These are phyloP conservation scores for Ilyonectria mors-panacis DNA, from an alignment of 2,329 filamentous ascomycete species.

Conservation along the genomic window DNA sequence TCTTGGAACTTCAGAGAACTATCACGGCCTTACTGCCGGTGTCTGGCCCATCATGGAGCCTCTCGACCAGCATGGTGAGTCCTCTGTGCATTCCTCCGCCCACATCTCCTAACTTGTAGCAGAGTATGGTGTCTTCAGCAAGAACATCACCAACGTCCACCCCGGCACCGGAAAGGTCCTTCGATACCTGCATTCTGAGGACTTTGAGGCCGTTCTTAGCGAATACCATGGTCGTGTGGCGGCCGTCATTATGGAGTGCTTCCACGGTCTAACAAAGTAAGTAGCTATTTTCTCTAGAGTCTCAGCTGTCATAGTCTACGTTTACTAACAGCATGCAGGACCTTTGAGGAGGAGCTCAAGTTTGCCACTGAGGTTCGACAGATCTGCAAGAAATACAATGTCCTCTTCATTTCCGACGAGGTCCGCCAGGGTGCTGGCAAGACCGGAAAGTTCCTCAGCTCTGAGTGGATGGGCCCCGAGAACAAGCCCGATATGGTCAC, in stretches of 20 bases:
- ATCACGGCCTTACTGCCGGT: conserved; percentile 33
- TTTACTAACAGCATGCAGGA: conserved; percentile 1
- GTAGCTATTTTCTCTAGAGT: not conserved
- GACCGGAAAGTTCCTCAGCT: conserved; percentile 43
- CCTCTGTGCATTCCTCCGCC: not conserved
- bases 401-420: conserved; percentile 45
- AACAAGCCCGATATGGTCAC: conserved; percentile 42
- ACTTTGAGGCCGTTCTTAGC: conserved; percentile 27
- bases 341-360: conserved; percentile 29
- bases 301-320: too few relatives aligned
- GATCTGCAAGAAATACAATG: conserved; percentile 35
- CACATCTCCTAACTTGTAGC: not conserved
- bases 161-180: conserved; percentile 31
- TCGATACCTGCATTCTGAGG: conserved; percentile 27
- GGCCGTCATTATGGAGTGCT: conserved; percentile 27
- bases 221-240: conserved; percentile 26
- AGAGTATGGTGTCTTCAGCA: conserved; percentile 33
- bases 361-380: conserved; percentile 27
- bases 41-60: conserved; percentile 38
- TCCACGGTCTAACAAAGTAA: conserved; percentile 26
- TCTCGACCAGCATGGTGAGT: conserved; percentile 19
- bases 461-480: conserved; percentile 41
- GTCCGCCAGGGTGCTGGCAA: conserved; percentile 42
- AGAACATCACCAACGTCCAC: conserved; percentile 32
- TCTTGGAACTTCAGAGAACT: conserved; percentile 38